Percentiles rank a stretch among this genome's conserved stretches.
phyloP scores from a whole-genome alignment of 192 early-diverging fungal genomes.

The Umbelopsis sp. region DNA sequence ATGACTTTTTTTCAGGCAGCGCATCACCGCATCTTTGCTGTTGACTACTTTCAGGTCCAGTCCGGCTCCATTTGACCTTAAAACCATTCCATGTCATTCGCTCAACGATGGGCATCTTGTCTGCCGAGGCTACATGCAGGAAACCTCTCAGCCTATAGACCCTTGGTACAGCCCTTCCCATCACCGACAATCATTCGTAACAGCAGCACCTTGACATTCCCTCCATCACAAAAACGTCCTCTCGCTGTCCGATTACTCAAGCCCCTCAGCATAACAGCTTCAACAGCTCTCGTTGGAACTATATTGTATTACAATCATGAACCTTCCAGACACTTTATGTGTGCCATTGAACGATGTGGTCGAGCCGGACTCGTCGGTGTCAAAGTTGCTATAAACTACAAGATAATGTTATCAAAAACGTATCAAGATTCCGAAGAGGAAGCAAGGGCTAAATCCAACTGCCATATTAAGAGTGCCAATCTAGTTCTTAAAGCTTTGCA shows the following conservation, averaged over 20 bases:
- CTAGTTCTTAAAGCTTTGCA: conserved; percentile 61
- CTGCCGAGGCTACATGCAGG: not conserved
- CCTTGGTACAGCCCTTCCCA: not conserved
- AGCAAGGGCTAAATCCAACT: conserved; percentile 44
- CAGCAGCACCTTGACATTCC: not conserved
- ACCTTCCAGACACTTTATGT: conserved; percentile 30
- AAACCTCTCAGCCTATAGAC: not conserved
- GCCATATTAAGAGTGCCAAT: conserved; percentile 72
- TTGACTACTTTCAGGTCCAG: not conserved
- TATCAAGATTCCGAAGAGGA: conserved; percentile 32
- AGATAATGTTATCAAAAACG: conserved; percentile 40
- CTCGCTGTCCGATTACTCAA: conserved; percentile 7
- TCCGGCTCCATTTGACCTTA: not conserved
- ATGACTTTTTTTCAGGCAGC: not conserved
- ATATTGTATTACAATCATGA: conserved; percentile 37
- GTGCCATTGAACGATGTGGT: conserved; percentile 37
- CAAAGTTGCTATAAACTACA: conserved; percentile 58
- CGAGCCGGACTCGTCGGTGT: conserved; percentile 45
- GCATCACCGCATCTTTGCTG: not conserved
- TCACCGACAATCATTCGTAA: not conserved
- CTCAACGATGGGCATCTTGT: not conserved
- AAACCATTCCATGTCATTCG: not conserved
- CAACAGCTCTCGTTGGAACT: not conserved
- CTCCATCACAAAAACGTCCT: not conserved
- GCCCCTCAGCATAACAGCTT: conserved; percentile 13